These are phyloP conservation scores for Acer saccharum DNA, from an alignment of 345 rosid genomes.

Conservation along the genomic window DNA sequence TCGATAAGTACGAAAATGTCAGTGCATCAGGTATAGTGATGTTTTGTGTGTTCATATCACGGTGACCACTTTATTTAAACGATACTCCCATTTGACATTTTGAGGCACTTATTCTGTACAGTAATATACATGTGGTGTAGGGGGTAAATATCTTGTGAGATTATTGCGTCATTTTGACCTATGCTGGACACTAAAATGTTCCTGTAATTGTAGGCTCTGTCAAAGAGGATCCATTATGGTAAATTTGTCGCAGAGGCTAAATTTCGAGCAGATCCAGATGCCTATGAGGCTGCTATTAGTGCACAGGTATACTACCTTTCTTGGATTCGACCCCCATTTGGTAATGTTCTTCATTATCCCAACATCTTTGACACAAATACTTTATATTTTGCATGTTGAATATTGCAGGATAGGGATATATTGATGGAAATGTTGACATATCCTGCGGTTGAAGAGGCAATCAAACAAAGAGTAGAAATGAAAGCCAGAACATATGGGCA, in stretches of 20 bases:
- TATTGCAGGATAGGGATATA: conserved; percentile 49
- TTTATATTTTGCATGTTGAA: not conserved
- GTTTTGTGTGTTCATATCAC: not conserved
- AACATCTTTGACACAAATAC: not conserved
- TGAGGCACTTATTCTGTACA: not conserved
- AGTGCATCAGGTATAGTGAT: not conserved
- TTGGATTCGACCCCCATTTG: not conserved
- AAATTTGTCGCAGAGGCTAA: conserved; percentile 95
- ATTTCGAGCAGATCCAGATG: conserved; percentile 69
- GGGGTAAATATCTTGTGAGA: not conserved
- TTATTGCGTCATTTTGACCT: not conserved
- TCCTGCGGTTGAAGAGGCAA: conserved; percentile 53
- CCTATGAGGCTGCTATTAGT: conserved; percentile 60
- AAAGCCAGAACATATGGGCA: conserved; percentile 66
- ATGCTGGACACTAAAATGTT: not conserved
- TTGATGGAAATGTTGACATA: conserved; percentile 64
- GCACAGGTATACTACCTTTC: conserved; percentile 53
- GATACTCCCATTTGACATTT: not conserved
- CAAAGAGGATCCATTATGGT: conserved; percentile 94
- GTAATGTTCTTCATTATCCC: not conserved
- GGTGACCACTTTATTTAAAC: not conserved
- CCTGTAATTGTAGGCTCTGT: conserved; percentile 59
- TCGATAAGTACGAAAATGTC: not conserved
- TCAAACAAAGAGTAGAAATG: conserved; percentile 67
- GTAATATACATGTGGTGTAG: not conserved